phyloP scores from a whole-genome alignment of 805 yeast species.

The Yarrowia bubula region DNA sequence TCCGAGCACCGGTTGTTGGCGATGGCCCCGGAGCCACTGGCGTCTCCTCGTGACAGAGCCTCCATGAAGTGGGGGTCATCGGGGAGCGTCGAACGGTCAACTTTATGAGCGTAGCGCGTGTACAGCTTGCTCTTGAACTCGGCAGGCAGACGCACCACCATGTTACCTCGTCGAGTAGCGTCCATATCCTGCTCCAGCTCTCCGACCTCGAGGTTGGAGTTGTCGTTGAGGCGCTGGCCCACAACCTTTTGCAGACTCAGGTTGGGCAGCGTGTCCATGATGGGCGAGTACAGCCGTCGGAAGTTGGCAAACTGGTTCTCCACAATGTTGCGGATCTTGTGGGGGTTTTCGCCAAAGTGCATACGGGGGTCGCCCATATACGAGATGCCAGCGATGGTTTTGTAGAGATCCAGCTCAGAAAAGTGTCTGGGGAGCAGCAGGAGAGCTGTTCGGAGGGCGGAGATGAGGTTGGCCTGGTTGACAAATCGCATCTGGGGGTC shows the following conservation, averaged over 20 bases:
- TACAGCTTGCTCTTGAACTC: constrained; percentile 48
- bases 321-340: constrained; percentile 83
- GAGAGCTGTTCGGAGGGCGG: constrained; percentile 70
- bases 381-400: constrained; percentile 73
- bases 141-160: constrained; percentile 49
- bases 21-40: constrained; percentile 18
- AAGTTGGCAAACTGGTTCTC: constrained; percentile 68
- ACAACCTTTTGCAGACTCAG: constrained; percentile 30
- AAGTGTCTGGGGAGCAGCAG: constrained; percentile 52
- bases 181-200: constrained; percentile 41
- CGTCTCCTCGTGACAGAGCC: constrained; percentile 17
- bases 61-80: constrained; percentile 26
- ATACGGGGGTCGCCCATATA: constrained; percentile 90
- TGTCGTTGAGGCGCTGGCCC: constrained; percentile 31
- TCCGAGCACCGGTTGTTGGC: constrained; percentile 35
- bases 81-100: constrained; percentile 9
- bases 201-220: constrained; percentile 37
- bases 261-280: constrained; percentile 47
- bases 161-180: constrained; percentile 43
- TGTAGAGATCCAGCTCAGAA: constrained; percentile 65
- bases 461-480: constrained; percentile 72
- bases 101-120: constrained; percentile 30
- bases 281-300: constrained; percentile 69
- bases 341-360: constrained; percentile 85
- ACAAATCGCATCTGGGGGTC: constrained; percentile 61